Base-by-base conservation (phyloP, 83 land plant species). In the Diphasiastrum complanatum region DNA sequence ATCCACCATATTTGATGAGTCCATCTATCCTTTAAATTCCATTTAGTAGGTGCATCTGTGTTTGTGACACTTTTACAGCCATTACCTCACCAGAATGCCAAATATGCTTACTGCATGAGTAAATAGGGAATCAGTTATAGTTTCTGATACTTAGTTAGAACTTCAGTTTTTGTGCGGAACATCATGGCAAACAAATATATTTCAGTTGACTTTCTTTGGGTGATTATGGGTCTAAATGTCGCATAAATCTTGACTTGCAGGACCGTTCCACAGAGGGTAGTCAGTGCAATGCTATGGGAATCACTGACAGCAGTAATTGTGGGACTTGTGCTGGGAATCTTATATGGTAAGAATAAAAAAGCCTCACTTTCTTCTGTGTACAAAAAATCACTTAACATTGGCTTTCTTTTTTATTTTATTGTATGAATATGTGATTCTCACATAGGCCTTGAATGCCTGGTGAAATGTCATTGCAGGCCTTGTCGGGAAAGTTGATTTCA, bases 401-500 rank as follows among this genome's bases (percentile, higher is more conserved):
- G 26, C 12, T 34, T 37, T 59, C 16, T 59, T 18, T 60, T 60
- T 24, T 19, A 24, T 16, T 58, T 58, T 10, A 12, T 37, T 31
- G 4, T 47, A 32, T 51, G 22, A 11, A 27, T 10, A 8, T 55
- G 46, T 32, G 60, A 6, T 55, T 26, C 8, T 5, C 8, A 6
- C 19, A 32, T 55, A 6, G 8, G 46, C 29, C 8, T 55, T 26
- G 19, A 28, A n/a, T 55, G 19, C 19, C 11, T 25, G 46, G 11
- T 5, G 5, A 54, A 59, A 60, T 33, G 32, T 51, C 54, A 30
- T 19, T 61, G 18, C 74, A 92, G 98, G 79, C 5, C 57, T 93
- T 2, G 71, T 81, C 32, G 98, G 98, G 32, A 79, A 89, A 67
- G 85, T 86, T 20, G 98, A 93, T 36, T 93, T 93, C 63, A 81